A percentile compares a stretch with the other conserved stretches of the same genome.
Evolutionary conservation across 2,329 filamentous ascomycete species (phyloP).

Genomic region (Diatrype stigma): DNA sequence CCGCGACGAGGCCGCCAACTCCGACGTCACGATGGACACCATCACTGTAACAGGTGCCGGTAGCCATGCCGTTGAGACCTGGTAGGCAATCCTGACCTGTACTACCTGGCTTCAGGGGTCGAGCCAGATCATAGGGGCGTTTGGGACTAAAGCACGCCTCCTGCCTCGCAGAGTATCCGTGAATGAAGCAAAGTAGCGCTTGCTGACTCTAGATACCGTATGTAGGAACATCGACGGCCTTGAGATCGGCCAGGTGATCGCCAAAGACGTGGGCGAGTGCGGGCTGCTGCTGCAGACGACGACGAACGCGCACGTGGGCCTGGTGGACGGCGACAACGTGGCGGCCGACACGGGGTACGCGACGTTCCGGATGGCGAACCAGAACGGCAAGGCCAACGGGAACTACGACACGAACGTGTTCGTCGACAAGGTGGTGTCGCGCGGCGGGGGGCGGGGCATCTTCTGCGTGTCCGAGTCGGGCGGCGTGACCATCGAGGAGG

Average conservation of each 20-base stretch:
- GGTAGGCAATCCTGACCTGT: no score
- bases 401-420: slow-evolving; percentile 49
- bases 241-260: slow-evolving; percentile 47
- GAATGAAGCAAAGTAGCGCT: no score
- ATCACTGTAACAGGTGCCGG: slow-evolving; percentile 49
- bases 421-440: slow-evolving; percentile 49
- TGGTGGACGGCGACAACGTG: slow-evolving; percentile 54
- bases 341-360: slow-evolving; percentile 49
- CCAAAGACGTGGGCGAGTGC: slow-evolving; percentile 50
- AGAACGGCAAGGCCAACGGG: slow-evolving; percentile 47
- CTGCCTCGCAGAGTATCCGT: no score
- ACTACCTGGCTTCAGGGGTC: no score
- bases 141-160: no score
- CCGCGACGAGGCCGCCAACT: slow-evolving; percentile 47
- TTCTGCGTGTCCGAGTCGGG: slow-evolving; percentile 56
- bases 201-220: no score
- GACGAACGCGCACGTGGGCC: slow-evolving; percentile 46
- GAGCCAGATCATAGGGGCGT: no score
- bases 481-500: slow-evolving; percentile 42
- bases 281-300: slow-evolving; percentile 53
- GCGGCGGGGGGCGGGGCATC: slow-evolving; percentile 52
- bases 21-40: slow-evolving; percentile 49
- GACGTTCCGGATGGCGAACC: slow-evolving; percentile 54
- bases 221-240: slow-evolving; percentile 57
- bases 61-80: slow-evolving; percentile 55